Conservation (phyloP, 441 rosid species). For the Metrosideros polymorpha region DNA sequence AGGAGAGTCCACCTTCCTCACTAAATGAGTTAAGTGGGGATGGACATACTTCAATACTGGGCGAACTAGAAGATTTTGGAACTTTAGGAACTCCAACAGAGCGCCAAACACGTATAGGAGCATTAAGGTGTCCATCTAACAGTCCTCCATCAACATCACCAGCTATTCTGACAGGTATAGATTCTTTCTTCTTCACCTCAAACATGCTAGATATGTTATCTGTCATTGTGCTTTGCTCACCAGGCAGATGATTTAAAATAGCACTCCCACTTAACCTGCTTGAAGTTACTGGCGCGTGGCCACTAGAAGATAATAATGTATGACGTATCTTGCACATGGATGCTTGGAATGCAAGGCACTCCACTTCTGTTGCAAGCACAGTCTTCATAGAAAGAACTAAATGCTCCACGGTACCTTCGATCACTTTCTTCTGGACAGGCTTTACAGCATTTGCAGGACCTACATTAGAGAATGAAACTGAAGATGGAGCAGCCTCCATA, state of each 20-base stretch:
- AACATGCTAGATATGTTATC: slow-evolving; percentile 74
- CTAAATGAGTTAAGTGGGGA: slow-evolving; percentile 65
- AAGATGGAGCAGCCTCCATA: slow-evolving; percentile 36
- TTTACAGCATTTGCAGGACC: slow-evolving; percentile 48
- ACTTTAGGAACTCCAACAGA: slow-evolving; percentile 83
- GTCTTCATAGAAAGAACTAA: slow-evolving; percentile 57
- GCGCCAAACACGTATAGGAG: slow-evolving; percentile 99
- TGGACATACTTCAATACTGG: slow-evolving; percentile 66
- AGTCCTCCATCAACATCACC: slow-evolving; percentile 86
- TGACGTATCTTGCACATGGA: slow-evolving; percentile 92
- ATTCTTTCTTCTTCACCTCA: slow-evolving; percentile 78
- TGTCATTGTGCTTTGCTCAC: slow-evolving; percentile 73
- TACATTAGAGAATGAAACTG: slow-evolving; percentile 46
- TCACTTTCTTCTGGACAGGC: slow-evolving; percentile 38
- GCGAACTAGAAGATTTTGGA: slow-evolving; percentile 55
- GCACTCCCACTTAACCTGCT: slow-evolving; percentile 56
- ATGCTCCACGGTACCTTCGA: slow-evolving; percentile 43
- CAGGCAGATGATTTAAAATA: slow-evolving; percentile 59
- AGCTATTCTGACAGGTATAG: slow-evolving; percentile 88
- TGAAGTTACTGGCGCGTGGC: slow-evolving; percentile 35
- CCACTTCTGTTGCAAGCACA: slow-evolving; percentile 77
- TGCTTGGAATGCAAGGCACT: slow-evolving; percentile 89
- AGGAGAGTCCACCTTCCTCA: slow-evolving; percentile 77
- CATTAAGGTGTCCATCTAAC: slow-evolving; percentile 71
- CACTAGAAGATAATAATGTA: slow-evolving; percentile 43